These are phyloP conservation scores for Penicillium parvum DNA, from an alignment of 495 filamentous ascomycete species.

Conservation along the genomic window DNA sequence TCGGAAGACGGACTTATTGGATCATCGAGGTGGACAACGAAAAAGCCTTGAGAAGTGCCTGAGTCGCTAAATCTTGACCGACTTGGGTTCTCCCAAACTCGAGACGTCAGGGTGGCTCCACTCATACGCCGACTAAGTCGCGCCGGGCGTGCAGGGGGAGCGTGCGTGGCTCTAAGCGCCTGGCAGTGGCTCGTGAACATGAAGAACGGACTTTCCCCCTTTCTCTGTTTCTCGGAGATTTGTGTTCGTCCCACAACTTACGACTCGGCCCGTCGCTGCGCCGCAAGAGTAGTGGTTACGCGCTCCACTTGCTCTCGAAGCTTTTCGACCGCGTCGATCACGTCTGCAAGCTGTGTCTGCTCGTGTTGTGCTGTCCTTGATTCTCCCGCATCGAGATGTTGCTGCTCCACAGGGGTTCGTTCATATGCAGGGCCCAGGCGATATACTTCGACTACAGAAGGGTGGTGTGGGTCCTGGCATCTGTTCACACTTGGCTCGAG, in stretches of 20 bases:
- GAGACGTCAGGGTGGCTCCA: constrained; percentile 14
- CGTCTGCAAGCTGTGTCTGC: constrained; percentile 26
- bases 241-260: no score
- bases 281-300: constrained; percentile 23
- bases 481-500: constrained; percentile 27
- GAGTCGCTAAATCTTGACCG: neutral
- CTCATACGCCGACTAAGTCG: constrained; percentile 6
- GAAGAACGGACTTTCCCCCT: constrained; percentile 1
- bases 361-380: constrained; percentile 16
- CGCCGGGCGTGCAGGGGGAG: constrained; percentile 6
- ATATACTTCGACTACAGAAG: constrained; percentile 22
- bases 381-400: constrained; percentile 22
- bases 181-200: constrained; percentile 4
- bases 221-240: constrained; percentile 5
- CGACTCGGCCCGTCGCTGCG: constrained; percentile 17
- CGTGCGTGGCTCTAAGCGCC: constrained; percentile 25
- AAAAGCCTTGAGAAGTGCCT: neutral
- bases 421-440: constrained; percentile 17
- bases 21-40: no score
- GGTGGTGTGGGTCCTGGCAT: constrained; percentile 28
- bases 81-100: constrained; percentile 2
- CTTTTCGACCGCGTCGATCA: constrained; percentile 39
- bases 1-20: no score
- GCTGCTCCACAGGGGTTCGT: constrained; percentile 18
- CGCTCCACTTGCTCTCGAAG: constrained; percentile 40